Percentiles rank a stretch among this genome's conserved stretches.
These are phyloP conservation scores for Schizochytrium sp. DNA, from an alignment of 108 stramenopile species.

Conservation along the genomic window DNA sequence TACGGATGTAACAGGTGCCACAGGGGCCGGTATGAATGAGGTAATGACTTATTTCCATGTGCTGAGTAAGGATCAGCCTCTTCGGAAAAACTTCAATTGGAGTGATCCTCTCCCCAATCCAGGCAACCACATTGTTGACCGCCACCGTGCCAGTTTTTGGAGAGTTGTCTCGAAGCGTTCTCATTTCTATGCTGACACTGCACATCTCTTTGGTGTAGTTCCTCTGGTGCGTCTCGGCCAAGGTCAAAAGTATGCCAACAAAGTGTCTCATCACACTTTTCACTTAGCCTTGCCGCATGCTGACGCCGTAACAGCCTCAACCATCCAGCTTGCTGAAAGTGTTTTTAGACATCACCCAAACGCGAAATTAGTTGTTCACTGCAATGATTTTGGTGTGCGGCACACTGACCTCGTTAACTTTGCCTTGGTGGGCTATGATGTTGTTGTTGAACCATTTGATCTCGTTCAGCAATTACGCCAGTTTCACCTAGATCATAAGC, in stretches of 20 bases:
- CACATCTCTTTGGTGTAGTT: constrained; percentile 5
- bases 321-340: neutral
- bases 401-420: neutral
- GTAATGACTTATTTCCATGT: neutral
- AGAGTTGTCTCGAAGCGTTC: neutral
- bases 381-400: constrained; percentile 17
- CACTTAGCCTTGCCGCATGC: neutral
- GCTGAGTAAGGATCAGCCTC: neutral
- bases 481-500: neutral
- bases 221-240: constrained; percentile 22
- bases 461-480: neutral
- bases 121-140: constrained; percentile 43
- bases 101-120: constrained; percentile 32
- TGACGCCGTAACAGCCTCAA: neutral
- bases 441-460: neutral
- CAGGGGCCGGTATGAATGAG: neutral
- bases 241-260: neutral
- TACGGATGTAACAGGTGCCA: constrained; percentile 9
- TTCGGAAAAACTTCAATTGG: neutral
- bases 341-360: constrained; percentile 29
- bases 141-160: constrained; percentile 44
- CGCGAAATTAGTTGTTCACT: neutral
- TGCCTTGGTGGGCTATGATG: constrained; percentile 17
- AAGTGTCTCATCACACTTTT: neutral
- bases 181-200: neutral